A percentile compares a stretch with the other conserved stretches of the same genome.
Evolutionary conservation across 306 rosid genomes (phyloP).

Genomic region (Fagus crenata): DNA sequence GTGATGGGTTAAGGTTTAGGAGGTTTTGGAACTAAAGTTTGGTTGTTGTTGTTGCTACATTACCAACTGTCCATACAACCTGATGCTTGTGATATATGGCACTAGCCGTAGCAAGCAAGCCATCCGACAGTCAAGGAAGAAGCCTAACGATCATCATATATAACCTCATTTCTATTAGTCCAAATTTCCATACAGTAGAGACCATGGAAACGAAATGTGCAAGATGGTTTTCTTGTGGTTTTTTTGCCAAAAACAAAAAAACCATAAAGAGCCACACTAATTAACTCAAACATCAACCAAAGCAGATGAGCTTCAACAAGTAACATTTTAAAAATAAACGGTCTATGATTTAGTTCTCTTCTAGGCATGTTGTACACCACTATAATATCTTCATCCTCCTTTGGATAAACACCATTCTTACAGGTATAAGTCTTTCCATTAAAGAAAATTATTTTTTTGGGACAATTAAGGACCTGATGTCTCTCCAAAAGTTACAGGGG

Average conservation of each 20-base stretch:
- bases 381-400: not conserved
- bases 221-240: not conserved
- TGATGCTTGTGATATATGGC: not conserved
- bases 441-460: not conserved
- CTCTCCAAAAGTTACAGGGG: not conserved
- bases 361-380: not conserved
- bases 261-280: not conserved
- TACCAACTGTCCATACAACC: not conserved
- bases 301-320: not conserved
- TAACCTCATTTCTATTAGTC: not conserved
- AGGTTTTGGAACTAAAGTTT: too few species aligned
- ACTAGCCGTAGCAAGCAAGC: not conserved
- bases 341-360: not conserved
- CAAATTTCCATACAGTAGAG: not conserved
- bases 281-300: not conserved
- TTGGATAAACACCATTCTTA: not conserved
- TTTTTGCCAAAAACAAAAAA: too few species aligned
- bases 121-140: not conserved
- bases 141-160: not conserved
- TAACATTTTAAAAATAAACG: not conserved
- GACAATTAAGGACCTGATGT: not conserved
- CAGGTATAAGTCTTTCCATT: not conserved
- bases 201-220: not conserved
- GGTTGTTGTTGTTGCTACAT: too few species aligned
- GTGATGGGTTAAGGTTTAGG: too few species aligned